These are phyloP conservation scores for Zygoascus sp. DNA, from an alignment of 1,139 yeast genomes.

Conservation along the genomic window DNA sequence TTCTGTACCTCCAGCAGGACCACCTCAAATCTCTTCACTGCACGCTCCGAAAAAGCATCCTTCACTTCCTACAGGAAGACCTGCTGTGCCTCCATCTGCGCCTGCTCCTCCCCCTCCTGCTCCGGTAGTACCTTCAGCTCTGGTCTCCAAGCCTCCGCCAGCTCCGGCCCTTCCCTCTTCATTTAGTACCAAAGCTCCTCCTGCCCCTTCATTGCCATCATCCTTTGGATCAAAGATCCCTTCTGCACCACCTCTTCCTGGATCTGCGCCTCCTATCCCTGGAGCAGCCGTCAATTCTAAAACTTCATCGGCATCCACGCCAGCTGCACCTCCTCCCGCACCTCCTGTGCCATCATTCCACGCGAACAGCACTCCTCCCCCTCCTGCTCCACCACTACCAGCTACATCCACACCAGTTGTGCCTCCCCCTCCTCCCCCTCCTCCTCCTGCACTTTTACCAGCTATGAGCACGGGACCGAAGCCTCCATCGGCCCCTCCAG, in stretches of 20 bases:
- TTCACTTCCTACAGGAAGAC: not conserved
- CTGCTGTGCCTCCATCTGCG: not conserved
- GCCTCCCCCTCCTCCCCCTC: conserved; percentile 12
- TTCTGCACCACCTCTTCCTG: conserved; percentile 17
- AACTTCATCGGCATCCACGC: conserved; percentile 18
- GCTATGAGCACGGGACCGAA: conserved; percentile 5
- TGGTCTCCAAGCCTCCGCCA: no score
- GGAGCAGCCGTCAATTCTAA: conserved; percentile 13
- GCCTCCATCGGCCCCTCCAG: conserved; percentile 12
- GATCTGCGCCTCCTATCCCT: conserved; percentile 22
- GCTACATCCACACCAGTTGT: not conserved
- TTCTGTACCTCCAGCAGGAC: conserved; percentile 19
- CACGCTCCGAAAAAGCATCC: not conserved
- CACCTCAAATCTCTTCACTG: not conserved
- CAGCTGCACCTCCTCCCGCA: conserved; percentile 19
- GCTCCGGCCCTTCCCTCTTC: no score
- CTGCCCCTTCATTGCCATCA: not conserved
- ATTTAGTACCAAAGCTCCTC: no score
- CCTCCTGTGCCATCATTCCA: conserved; percentile 9
- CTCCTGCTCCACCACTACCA: conserved; percentile 9
- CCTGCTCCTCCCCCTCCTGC: not conserved
- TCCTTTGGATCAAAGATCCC: conserved; percentile 5
- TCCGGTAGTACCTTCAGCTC: no score
- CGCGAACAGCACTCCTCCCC: conserved; percentile 13
- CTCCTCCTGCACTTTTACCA: conserved; percentile 3